Conservation (phyloP, 2,329 filamentous ascomycete genomes). For the Arthrobotrys sphaeroides region DNA sequence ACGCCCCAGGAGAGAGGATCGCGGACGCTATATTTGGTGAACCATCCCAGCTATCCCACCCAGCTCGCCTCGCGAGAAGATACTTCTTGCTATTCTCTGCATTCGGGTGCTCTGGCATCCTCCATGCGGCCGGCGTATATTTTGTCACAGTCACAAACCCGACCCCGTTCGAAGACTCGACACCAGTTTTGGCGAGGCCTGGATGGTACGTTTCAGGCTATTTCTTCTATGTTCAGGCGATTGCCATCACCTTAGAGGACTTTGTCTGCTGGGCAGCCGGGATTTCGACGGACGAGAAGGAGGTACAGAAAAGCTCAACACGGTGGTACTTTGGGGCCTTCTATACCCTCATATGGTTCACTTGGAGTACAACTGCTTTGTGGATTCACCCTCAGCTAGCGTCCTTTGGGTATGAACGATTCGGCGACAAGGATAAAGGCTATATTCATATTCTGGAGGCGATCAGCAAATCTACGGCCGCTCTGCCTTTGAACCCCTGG, state of each 20-base stretch:
- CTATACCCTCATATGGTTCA: slow-evolving; percentile 32
- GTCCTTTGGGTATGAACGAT: slow-evolving; percentile 26
- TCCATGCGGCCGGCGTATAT: slow-evolving; percentile 32
- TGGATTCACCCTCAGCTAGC: slow-evolving; percentile 34
- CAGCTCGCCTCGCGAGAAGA: neutral
- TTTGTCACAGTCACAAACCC: slow-evolving; percentile 36
- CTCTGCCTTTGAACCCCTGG: slow-evolving; percentile 38
- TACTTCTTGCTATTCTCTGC: slow-evolving; percentile 36
- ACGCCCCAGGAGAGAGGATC: slow-evolving; percentile 29
- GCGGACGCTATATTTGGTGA: slow-evolving; percentile 17
- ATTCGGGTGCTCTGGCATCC: slow-evolving; percentile 20
- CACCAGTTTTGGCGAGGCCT: neutral
- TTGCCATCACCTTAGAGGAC: slow-evolving; percentile 30
- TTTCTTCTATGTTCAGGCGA: slow-evolving; percentile 22
- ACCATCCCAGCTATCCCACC: neutral
- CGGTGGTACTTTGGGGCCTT: slow-evolving; percentile 7
- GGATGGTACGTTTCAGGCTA: slow-evolving; percentile 15
- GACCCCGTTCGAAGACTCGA: slow-evolving; percentile 11
- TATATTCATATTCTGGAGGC: slow-evolving; percentile 37
- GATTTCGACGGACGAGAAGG: neutral
- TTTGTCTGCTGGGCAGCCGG: slow-evolving; percentile 15
- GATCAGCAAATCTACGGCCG: neutral
- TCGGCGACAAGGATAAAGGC: neutral
- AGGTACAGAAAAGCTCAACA: neutral
- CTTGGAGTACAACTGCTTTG: slow-evolving; percentile 18